phyloP scores from a whole-genome alignment of 2,329 filamentous ascomycete genomes.

The Fusarium redolens region DNA sequence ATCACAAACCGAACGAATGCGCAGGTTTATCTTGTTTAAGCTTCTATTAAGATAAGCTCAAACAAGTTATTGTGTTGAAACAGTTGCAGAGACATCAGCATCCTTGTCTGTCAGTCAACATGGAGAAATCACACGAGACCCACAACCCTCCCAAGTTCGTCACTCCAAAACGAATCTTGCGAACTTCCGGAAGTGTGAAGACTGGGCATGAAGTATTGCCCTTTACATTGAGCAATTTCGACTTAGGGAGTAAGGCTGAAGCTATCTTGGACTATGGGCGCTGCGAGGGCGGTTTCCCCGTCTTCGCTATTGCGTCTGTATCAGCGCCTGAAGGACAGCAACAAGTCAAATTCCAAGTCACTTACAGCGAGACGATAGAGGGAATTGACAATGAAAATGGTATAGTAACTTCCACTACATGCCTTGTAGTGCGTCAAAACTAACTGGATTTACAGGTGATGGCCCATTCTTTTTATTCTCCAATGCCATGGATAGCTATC shows the following conservation, averaged over 20 bases:
- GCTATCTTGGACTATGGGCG: not conserved
- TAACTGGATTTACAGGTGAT: not conserved
- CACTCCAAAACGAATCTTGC: not conserved
- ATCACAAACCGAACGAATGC: not conserved
- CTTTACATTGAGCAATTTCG: not conserved
- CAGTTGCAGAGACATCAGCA: fast-evolving
- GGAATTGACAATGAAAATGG: not conserved
- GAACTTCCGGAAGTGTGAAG: fast-evolving
- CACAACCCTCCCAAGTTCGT: not conserved
- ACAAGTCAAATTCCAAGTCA: not conserved
- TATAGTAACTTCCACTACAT: fast-evolving
- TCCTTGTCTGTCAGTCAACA: not conserved
- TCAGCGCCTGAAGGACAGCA: not conserved
- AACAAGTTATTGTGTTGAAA: fast-evolving
- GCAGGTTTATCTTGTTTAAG: not conserved
- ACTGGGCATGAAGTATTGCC: fast-evolving
- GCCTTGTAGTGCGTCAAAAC: fast-evolving
- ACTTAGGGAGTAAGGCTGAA: not conserved
- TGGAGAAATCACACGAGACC: not conserved
- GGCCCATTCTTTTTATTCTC: slow-evolving; percentile 11
- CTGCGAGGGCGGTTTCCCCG: not conserved
- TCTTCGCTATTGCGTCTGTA: not conserved
- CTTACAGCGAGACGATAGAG: slow-evolving; percentile 3
- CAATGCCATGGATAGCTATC: slow-evolving; percentile 5
- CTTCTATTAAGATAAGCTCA: not conserved